phyloP scores from a whole-genome alignment of 2,329 filamentous ascomycete genomes.

The Neonectria coccinea region DNA sequence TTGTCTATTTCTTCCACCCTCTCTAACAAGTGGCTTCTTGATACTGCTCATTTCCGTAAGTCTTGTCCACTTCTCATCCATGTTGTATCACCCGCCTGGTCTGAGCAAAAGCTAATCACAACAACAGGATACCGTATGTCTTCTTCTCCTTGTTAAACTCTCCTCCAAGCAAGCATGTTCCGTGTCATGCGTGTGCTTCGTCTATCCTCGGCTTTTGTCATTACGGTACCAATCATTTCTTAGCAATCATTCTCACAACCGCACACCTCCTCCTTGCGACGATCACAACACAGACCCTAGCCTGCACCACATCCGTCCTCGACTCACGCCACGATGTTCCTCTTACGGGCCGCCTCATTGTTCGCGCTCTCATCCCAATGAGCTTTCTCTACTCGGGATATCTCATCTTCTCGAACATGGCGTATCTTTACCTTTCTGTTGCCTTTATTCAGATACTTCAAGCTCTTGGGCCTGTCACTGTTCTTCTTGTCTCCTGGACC shows the following conservation, averaged over 20 bases:
- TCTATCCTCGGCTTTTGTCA: not conserved
- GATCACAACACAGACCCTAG: slow-evolving; percentile 71
- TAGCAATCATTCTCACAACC: slow-evolving; percentile 69
- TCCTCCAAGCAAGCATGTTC: not conserved
- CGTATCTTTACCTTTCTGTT: slow-evolving; percentile 73
- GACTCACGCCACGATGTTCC: slow-evolving; percentile 70
- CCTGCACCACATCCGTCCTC: slow-evolving; percentile 69
- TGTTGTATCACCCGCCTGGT: not conserved
- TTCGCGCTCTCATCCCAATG: slow-evolving; percentile 72
- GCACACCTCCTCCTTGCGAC: slow-evolving; percentile 75
- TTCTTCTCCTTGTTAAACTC: slow-evolving; percentile 6
- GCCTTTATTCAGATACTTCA: slow-evolving; percentile 77
- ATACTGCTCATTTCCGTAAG: slow-evolving; percentile 80
- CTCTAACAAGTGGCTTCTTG: slow-evolving; percentile 92
- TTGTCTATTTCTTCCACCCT: slow-evolving; percentile 87
- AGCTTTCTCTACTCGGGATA: slow-evolving; percentile 72
- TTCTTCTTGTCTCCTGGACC: slow-evolving; percentile 72
- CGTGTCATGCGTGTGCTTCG: not conserved
- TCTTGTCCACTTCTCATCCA: slow-evolving; percentile 32
- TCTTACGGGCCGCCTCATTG: slow-evolving; percentile 69
- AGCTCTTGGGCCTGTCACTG: slow-evolving; percentile 73
- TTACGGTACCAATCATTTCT: not conserved
- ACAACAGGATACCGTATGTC: slow-evolving; percentile 50
- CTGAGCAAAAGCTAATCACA: slow-evolving; percentile 19
- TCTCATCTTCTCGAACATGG: slow-evolving; percentile 73